These are phyloP conservation scores for Ascochyta viciae-villosae DNA, from an alignment of 2,329 filamentous ascomycete species.

Conservation along the genomic window DNA sequence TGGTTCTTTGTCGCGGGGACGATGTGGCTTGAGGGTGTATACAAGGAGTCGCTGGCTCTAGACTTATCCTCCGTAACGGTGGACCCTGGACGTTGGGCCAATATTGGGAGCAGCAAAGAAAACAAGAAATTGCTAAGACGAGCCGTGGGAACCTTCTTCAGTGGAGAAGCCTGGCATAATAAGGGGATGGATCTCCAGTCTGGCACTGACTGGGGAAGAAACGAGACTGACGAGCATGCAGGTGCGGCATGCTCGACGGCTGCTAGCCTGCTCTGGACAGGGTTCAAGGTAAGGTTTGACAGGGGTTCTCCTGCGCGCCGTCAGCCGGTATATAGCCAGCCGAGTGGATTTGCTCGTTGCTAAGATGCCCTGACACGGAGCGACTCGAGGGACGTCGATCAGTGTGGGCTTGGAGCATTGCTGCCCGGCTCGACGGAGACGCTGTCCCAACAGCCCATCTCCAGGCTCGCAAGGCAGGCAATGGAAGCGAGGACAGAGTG, in stretches of 20 bases:
- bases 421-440: not conserved
- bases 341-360: constrained; percentile 10
- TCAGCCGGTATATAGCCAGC: constrained; percentile 23
- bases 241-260: constrained; percentile 24
- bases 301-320: constrained; percentile 16
- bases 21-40: constrained; percentile 17
- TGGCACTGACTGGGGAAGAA: constrained; percentile 13
- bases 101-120: not conserved
- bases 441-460: constrained; percentile 5
- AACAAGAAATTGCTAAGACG: constrained; percentile 10
- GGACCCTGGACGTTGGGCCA: not conserved
- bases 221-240: constrained; percentile 24
- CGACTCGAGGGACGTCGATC: constrained; percentile 12
- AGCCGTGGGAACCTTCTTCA: not conserved
- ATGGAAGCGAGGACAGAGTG: not conserved
- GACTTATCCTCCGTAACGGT: not conserved
- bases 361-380: constrained; percentile 13
- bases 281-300: constrained; percentile 22
- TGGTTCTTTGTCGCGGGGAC: constrained; percentile 11
- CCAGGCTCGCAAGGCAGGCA: not conserved
- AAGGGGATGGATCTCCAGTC: constrained; percentile 26
- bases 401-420: not conserved
- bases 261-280: constrained; percentile 25
- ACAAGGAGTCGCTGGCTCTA: constrained; percentile 6
- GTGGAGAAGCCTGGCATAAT: constrained; percentile 10